Base-by-base conservation (phyloP, 441 rosid species). In the Codiaeum variegatum region DNA sequence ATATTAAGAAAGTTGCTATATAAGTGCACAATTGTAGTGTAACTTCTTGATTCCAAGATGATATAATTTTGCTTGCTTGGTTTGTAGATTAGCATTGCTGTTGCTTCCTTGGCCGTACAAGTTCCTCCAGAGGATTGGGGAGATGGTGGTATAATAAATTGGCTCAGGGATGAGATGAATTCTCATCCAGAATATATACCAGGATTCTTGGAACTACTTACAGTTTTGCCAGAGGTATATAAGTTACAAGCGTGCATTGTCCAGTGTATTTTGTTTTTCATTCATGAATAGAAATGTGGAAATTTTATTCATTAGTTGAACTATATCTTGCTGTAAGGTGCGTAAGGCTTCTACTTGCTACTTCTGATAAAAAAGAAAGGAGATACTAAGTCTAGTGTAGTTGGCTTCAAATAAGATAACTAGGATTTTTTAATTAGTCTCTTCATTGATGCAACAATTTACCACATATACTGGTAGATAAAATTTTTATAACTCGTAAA, bases 81-180 rank as follows among this genome's bases (percentile, higher is more conserved):
- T 71, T 71, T 88, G 74, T 88, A 95, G 99, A 93, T 93, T 85
- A 90, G 99, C 87, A 93, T 93, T 80, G 98, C 97, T 16, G 97
- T 93, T 61, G 99, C 98, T 75, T 97, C 98, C 62, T 87, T 93
- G 89, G 97, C 97, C 78, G 97, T 93, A 47, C 99, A 95, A 83
- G 93, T 95, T 80, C 95, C 97, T 66, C 86, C 95, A 5, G 93
- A 85, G 82, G 97, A 90, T 73, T 93, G 99, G 99, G 97, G 97
- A 78, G 92, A 90, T 83, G 96, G 97, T 69, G 97, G 99, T 62
- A 89, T 95, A 29, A 81, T 93, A 76, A 90, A 82, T 82, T 95
- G 98, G 98, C 97, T 95, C 58, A 86, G 80, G 80, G 92, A 91
- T 79, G 97, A 93, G 85, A 95, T 95, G 99, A 90, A 87, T 83